Conservation (phyloP, 2,329 filamentous ascomycete species). For the Cladorrhinum sp. region DNA sequence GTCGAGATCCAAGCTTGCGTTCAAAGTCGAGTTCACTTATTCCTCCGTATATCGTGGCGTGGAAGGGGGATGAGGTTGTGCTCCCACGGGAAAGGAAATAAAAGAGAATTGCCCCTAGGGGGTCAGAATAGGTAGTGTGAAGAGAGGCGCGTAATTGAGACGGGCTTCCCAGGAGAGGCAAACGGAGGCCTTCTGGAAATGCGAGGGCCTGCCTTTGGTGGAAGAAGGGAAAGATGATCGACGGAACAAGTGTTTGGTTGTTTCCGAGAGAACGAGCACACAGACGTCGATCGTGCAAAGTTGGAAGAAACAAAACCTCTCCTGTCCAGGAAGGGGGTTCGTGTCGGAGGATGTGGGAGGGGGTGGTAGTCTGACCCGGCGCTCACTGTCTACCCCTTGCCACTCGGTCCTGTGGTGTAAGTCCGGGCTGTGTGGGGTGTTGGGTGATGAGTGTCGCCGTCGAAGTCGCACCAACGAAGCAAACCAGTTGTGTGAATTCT, state of each 20-base stretch:
- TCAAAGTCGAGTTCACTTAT: not conserved
- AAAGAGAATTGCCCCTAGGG: not conserved
- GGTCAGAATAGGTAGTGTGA: not conserved
- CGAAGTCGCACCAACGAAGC: not conserved
- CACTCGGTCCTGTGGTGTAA: slow-evolving; percentile 2
- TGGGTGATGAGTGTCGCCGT: not conserved
- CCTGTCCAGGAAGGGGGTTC: slow-evolving; percentile 32
- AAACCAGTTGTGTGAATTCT: not conserved
- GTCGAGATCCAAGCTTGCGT: not conserved
- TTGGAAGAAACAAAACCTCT: slow-evolving; percentile 32
- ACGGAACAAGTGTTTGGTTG: slow-evolving; percentile 33
- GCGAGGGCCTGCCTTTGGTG: slow-evolving; percentile 35
- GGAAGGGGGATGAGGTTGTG: not conserved
- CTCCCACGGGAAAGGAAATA: not conserved
- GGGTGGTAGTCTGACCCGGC: slow-evolving; percentile 1
- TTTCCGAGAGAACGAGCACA: slow-evolving; percentile 27
- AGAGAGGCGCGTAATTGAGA: slow-evolving; percentile 12
- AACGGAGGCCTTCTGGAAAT: slow-evolving; percentile 23
- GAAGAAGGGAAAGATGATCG: slow-evolving; percentile 33
- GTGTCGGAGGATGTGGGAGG: slow-evolving; percentile 39
- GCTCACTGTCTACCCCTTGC: slow-evolving; percentile 4
- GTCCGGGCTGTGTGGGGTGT: too few relatives aligned
- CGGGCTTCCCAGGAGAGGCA: slow-evolving; percentile 7
- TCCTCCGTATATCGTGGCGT: too few relatives aligned
- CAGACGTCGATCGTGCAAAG: slow-evolving; percentile 28